Evolutionary conservation across 257 asterid species (phyloP).

Genomic region (Solanum chaucha): DNA sequence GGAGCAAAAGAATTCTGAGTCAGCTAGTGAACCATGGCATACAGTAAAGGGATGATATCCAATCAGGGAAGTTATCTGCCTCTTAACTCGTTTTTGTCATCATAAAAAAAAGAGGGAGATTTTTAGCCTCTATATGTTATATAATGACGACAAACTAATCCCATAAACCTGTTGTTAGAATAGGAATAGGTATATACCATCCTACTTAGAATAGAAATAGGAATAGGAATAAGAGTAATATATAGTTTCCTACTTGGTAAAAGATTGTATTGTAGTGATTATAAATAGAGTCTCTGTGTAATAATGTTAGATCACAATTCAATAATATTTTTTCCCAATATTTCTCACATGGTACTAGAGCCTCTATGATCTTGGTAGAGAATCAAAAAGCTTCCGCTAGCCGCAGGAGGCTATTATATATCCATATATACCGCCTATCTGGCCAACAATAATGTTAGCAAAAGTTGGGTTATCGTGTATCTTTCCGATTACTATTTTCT

Average conservation of each 20-base stretch:
- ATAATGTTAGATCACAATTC: neutral
- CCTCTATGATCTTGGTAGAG: neutral
- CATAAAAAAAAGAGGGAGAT: neutral
- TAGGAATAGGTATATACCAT: neutral
- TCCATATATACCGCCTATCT: neutral
- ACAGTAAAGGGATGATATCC: neutral
- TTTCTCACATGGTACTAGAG: neutral
- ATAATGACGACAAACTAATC: neutral
- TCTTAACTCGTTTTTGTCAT: neutral
- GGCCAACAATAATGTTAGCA: neutral
- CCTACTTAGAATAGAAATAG: neutral
- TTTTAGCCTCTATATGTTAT: neutral
- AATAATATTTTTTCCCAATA: neutral
- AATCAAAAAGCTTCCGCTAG: neutral
- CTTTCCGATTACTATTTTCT: neutral
- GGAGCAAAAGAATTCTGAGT: neutral
- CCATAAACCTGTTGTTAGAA: neutral
- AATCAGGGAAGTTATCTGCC: neutral
- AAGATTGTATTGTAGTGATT: neutral
- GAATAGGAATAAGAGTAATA: neutral
- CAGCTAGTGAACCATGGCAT: neutral
- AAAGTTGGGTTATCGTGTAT: neutral
- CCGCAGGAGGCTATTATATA: neutral
- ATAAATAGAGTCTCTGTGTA: neutral
- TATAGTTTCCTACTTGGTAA: neutral